Percentiles rank a stretch among this genome's conserved stretches.
Evolutionary conservation across 106 monocot genomes (phyloP).

Genomic region (Amphibolis antarctica): DNA sequence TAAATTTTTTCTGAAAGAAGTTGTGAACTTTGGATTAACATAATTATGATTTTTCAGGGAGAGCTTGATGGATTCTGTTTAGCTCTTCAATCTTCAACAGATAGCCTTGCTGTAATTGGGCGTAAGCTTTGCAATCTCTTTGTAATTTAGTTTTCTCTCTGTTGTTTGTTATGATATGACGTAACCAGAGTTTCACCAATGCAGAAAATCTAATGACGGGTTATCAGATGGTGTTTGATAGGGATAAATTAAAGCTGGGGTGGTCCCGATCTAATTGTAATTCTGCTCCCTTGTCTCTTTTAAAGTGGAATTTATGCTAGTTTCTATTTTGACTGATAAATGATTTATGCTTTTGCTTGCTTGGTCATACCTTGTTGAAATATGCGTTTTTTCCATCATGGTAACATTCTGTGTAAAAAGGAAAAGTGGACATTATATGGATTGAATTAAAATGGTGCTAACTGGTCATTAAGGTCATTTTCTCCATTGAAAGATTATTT

Average conservation of each 20-base stretch:
- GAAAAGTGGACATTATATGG: too few relatives aligned
- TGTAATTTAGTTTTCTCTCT: not conserved
- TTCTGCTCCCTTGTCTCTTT: constrained; percentile 7
- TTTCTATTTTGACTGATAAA: not conserved
- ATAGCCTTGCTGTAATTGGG: constrained; percentile 59
- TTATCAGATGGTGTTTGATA: constrained; percentile 76
- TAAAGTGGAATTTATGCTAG: not conserved
- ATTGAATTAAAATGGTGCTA: too few relatives aligned
- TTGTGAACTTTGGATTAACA: not conserved
- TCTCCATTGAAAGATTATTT: too few relatives aligned
- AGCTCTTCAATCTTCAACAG: constrained; percentile 60
- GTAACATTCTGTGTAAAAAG: too few relatives aligned
- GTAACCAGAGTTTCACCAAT: not conserved
- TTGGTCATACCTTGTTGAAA: not conserved
- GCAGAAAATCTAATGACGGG: constrained; percentile 92
- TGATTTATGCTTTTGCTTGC: too few relatives aligned
- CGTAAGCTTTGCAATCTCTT: constrained; percentile 38
- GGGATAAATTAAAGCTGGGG: constrained; percentile 79
- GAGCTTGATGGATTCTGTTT: constrained; percentile 49
- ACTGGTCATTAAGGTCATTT: too few relatives aligned
- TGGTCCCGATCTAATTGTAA: constrained; percentile 93
- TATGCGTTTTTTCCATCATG: not conserved
- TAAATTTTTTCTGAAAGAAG: too few relatives aligned
- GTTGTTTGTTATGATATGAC: not conserved
- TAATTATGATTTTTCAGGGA: not conserved